Base-by-base conservation (phyloP, 345 rosid genomes). In the Trapa incisa region DNA sequence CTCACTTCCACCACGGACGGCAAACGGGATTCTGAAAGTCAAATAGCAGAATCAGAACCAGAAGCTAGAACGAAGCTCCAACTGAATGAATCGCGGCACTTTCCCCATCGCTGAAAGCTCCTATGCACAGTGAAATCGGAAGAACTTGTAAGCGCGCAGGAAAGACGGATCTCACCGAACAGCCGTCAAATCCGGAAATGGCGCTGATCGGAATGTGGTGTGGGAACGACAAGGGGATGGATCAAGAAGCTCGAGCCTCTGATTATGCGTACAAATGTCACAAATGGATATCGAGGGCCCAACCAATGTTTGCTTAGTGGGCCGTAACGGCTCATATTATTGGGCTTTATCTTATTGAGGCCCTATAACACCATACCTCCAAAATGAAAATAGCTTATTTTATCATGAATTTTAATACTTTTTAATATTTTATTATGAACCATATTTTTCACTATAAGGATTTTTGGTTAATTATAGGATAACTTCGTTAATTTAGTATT, bases 1-100 rank as follows among this genome's bases (percentile, higher is more conserved):
- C 76, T 78, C 69, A 70, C 74, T 43, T 13, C 57, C 37, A 36
- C 68, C 17, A 61, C 53, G 38, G 35, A 58, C 32, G 38, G 16
- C 63, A 38, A 22, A 58, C 10, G 38, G 10, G 13, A 58, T 32
- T 35, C 63, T 32, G 15, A 33, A 58, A 35, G 35, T 4, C 69
- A n/a, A 33, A 60, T 47, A 47, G 52, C 53, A n/a, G n/a, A 62
- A 3, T 37, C 37, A 32, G 22, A 37, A 47, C 63, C 58, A 47
- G 50, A 48, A 4, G 2, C 42, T 33, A 39, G 35, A 42, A 15
- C 54, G 56, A 14, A 47, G 47, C 47, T 53, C 33, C 61, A 7
- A 32, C 12, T 13, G 12, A 22, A 32, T 12, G 14, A 47, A 15
- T 15, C 53, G 53, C 53, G 16, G 16, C 53, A 11, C 11, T 47